Evolutionary conservation across 306 rosid genomes (phyloP), one percentile per base, ranked within the genome.

Genomic region (Coriaria nepalensis): DNA sequence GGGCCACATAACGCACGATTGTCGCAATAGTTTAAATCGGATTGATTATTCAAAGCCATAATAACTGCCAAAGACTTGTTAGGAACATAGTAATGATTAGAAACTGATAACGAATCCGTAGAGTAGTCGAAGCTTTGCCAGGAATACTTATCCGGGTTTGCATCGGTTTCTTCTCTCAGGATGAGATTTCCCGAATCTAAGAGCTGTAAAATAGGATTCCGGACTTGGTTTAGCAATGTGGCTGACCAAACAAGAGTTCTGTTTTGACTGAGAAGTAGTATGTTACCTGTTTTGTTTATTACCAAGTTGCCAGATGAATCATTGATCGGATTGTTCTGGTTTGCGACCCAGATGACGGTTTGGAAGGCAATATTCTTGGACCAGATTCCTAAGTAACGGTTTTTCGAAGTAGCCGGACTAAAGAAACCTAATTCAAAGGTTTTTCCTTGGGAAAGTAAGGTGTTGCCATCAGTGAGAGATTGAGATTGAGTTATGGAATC

Each of bases 111-210:
- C 9, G 78, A 64, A 35, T 71, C 75, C 15, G 67, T 34, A 5
- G 76, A 76, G 51, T 69, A 62, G 33, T 69, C 72, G 9, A 71
- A 71, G 61, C 78, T 71, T 11, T 75, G 78, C 72, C 82, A 79
- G 15, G 70, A 33, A 12, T 53, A 72, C 10, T 1, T 52, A 4
- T 37, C 50, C 6, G 62, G 13, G 13, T 50, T 53, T 2, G 2
- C 35, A 29, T 60, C 62, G 2, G 48, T 47, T 13, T 33, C 57
- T 4, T 70, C 64, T 13, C 43, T 65, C 6, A 76, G 45, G n/a
- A 80, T 76, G 13, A 76, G 68, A 50, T 80, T 80, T 12, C 88
- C 88, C 0, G 55, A 40, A 46, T 70, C 74, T 10, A 80, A 41
- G 2, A 76, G 78, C 49, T 62, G 70, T 0, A 62, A 35, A 0